Conservation (phyloP, 352 stramenopile genomes). For the Saprolegnia parasitica region DNA sequence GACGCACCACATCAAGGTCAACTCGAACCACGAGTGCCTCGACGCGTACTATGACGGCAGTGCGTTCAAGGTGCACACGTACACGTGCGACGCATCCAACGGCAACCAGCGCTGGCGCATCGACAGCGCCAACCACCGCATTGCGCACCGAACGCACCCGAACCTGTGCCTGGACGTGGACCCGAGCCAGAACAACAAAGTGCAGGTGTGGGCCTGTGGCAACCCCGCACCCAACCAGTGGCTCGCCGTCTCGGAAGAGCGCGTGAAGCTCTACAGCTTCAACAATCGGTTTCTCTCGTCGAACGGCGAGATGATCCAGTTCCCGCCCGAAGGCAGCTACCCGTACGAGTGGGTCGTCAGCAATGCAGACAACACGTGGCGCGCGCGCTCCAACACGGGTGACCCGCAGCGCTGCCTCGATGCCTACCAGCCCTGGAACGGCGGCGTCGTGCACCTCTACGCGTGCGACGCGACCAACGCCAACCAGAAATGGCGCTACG, state of each 20-base stretch:
- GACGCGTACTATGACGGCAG: conserved; percentile 48
- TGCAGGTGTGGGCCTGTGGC: not conserved
- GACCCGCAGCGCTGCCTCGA: conserved; percentile 52
- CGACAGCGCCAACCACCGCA: conserved; percentile 39
- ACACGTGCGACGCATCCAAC: conserved; percentile 48
- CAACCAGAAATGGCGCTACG: conserved; percentile 46
- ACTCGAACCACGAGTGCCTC: conserved; percentile 64
- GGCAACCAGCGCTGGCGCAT: conserved; percentile 63
- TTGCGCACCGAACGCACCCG: conserved; percentile 41
- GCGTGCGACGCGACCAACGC: conserved; percentile 36
- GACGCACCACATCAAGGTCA: conserved; percentile 83
- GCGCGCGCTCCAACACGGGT: not conserved
- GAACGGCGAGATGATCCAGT: not conserved
- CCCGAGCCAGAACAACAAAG: conserved; percentile 12
- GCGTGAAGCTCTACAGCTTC: not conserved
- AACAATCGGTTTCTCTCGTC: not conserved
- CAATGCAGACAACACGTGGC: not conserved
- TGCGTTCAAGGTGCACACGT: conserved; percentile 52
- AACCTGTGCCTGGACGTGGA: conserved; percentile 50
- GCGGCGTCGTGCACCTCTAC: conserved; percentile 47
- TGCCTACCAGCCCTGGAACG: conserved; percentile 47
- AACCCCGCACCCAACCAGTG: not conserved
- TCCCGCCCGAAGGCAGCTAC: conserved; percentile 3
- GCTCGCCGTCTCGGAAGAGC: not conserved
- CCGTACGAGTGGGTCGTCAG: not conserved